These are phyloP conservation scores for Cinchona pubescens DNA, from an alignment of 257 asterid genomes.

Conservation along the genomic window DNA sequence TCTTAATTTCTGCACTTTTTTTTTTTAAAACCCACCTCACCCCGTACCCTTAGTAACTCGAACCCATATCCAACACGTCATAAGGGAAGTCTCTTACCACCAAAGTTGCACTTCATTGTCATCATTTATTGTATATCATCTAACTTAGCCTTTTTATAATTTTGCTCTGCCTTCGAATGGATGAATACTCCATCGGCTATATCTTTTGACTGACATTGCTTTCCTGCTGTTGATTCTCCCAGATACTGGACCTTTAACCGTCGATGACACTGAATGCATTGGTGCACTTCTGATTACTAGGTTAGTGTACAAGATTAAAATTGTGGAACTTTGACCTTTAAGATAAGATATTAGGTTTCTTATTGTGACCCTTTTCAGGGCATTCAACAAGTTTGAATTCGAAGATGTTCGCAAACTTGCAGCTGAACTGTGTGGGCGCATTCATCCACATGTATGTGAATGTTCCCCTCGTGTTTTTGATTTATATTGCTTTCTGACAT, in stretches of 20 bases:
- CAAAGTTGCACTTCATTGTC: no score
- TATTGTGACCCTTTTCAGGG: constrained; percentile 43
- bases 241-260: constrained; percentile 36
- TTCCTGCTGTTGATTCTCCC: constrained; percentile 24
- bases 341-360: not conserved
- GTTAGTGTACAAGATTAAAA: constrained; percentile 33
- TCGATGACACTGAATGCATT: constrained; percentile 52
- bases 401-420: constrained; percentile 96
- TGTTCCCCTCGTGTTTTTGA: not conserved
- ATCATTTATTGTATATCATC: not conserved
- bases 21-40: no score
- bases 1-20: not conserved
- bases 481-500: no score
- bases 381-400: constrained; percentile 60
- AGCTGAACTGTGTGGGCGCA: constrained; percentile 90
- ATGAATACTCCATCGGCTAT: not conserved
- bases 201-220: not conserved
- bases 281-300: constrained; percentile 66
- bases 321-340: constrained; percentile 14
- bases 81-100: no score
- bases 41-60: no score
- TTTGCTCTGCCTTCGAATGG: not conserved
- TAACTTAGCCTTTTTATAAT: not conserved
- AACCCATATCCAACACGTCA: no score
- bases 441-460: constrained; percentile 65